phyloP scores from a whole-genome alignment of 2,329 filamentous ascomycete genomes.

The Arthroderma sp. region DNA sequence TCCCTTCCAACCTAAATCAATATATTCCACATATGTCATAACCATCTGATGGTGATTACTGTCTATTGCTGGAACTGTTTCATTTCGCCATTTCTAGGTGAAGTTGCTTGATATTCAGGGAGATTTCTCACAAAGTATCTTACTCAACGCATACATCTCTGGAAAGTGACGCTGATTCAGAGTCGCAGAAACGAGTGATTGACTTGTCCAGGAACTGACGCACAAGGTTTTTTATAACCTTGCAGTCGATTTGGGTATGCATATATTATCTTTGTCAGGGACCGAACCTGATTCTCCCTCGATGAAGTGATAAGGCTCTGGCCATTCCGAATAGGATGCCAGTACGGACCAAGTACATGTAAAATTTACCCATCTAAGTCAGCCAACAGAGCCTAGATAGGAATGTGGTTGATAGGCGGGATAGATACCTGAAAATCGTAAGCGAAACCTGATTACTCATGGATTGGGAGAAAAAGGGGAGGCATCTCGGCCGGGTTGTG shows the following conservation, averaged over 20 bases:
- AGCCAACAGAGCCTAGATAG: background rate
- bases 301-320: background rate
- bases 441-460: background rate
- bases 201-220: background rate
- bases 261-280: conserved; percentile 2
- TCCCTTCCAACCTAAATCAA: background rate
- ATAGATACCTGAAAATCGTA: too few species aligned
- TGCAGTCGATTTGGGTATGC: background rate
- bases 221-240: background rate
- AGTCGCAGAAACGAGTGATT: background rate
- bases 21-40: background rate
- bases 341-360: background rate
- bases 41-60: background rate
- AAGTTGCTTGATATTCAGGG: background rate
- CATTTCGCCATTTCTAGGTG: background rate
- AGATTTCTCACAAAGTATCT: background rate
- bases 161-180: background rate
- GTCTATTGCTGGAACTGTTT: background rate
- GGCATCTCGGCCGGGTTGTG: background rate
- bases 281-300: background rate
- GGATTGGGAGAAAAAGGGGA: background rate
- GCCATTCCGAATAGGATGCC: background rate
- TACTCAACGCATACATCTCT: background rate
- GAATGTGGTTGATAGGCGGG: background rate
- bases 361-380: background rate